Evolutionary conservation across 495 filamentous ascomycete species (phyloP).

Genomic region (Aspergillus baeticus): DNA sequence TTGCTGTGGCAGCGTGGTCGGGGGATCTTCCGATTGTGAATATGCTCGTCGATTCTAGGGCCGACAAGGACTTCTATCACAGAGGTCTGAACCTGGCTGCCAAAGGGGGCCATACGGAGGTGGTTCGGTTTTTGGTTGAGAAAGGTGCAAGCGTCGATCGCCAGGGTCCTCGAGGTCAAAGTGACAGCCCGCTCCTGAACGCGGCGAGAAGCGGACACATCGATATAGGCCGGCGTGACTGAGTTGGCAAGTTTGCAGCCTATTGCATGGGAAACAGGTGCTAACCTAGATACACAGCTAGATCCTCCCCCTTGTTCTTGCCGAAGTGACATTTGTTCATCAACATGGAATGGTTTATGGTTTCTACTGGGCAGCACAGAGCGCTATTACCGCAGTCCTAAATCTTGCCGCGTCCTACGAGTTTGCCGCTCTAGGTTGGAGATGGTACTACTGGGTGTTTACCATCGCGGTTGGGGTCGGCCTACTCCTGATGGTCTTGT

Average conservation of each 20-base stretch:
- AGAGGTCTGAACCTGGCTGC: too few species aligned
- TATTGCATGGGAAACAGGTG: neutral
- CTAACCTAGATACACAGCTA: neutral
- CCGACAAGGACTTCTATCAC: too few species aligned
- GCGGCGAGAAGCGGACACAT: too few species aligned
- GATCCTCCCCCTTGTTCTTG: conserved; percentile 34
- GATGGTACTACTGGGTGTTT: conserved; percentile 42
- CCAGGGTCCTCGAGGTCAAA: too few species aligned
- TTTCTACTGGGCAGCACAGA: conserved; percentile 36
- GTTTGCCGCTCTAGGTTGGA: conserved; percentile 31
- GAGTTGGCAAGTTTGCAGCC: conserved; percentile 26
- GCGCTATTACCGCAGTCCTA: conserved; percentile 27
- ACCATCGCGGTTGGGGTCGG: conserved; percentile 31
- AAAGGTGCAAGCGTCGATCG: too few species aligned
- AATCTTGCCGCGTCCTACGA: conserved; percentile 34
- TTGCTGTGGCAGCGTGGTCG: too few species aligned
- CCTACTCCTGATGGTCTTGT: conserved; percentile 29
- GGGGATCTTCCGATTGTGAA: too few species aligned
- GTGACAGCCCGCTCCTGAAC: too few species aligned
- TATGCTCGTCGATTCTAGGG: too few species aligned
- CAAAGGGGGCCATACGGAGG: too few species aligned
- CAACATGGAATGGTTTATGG: conserved; percentile 31
- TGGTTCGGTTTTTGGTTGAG: too few species aligned
- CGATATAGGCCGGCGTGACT: conserved; percentile 35
- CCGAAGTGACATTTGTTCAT: conserved; percentile 36